Base-by-base conservation (phyloP, 352 stramenopile genomes). In the Peronospora farinosa region DNA sequence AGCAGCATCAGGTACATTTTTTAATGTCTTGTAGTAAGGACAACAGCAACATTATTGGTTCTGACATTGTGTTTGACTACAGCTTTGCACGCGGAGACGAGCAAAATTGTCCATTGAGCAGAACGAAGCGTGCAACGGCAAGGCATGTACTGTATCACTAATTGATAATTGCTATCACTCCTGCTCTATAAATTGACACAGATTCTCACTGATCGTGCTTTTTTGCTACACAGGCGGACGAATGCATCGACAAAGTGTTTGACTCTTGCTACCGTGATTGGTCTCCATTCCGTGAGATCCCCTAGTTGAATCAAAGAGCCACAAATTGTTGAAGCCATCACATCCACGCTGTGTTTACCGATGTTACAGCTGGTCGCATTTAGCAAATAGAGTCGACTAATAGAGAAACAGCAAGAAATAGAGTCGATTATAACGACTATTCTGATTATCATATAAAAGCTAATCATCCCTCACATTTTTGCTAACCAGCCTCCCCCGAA, bases 41-140 rank as follows among this genome's bases (percentile, higher is more conserved):
- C 30, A 17, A 7, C 12, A 36, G 5, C 13, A 19, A 15, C n/a
- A 36, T 3, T 12, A 32, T 19, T 8, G 7, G 32, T 39, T 15
- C 47, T 61, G 17, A 61, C 27, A 6, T 31, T 57, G 11, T 41
- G 8, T 15, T 19, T 16, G 16, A 30, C 15, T 35, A 2, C 48
- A 91, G 83, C 63, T 90, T 51, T 97, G 90, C 64, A 88, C 90
- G n/a, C 76, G 83, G 10, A 74, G 88, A 60, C 69, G 88, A 59
- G 88, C 89, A 39, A 92, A 92, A 57, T 54, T 96, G 28, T 93
- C 80, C 19, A 69, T 96, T 38, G 54, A 78, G 56, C 70, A 79
- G 45, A 86, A 88, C 38, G 72, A 74, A 15, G 67, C 71, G 40
- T 96, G 84, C 68, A 80, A 86, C 60, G 78, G 76, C 47, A 84